Percentiles rank a stretch among this genome's conserved stretches.
phyloP scores from a whole-genome alignment of 73 alveolate species.

The Paramecium octaurelia region DNA sequence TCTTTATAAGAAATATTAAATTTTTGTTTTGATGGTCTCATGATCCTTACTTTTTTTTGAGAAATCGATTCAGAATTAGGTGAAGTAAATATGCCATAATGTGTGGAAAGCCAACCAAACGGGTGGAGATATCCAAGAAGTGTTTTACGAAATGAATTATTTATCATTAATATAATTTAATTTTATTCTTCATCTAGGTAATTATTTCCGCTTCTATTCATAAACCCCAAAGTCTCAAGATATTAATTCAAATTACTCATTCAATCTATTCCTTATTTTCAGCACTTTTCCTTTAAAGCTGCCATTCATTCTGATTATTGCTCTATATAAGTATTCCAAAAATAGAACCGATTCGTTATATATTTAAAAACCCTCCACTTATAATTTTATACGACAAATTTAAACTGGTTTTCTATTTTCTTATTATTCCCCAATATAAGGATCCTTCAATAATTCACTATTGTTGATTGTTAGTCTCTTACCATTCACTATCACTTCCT shows the following conservation, averaged over 20 bases:
- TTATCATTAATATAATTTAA: slow-evolving; percentile 6
- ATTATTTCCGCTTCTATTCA: not conserved
- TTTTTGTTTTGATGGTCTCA: not conserved
- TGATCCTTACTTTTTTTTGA: not conserved
- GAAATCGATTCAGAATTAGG: not conserved
- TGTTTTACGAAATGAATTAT: not conserved
- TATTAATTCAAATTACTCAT: not conserved
- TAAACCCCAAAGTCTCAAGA: not conserved
- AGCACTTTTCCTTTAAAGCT: not conserved
- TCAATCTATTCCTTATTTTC: not conserved
- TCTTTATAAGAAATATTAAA: not conserved
- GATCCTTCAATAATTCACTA: not conserved
- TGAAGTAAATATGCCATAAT: not conserved
- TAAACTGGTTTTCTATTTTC: not conserved
- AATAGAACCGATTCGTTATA: not conserved
- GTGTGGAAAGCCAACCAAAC: not conserved
- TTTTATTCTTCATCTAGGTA: not conserved
- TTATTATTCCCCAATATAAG: not conserved
- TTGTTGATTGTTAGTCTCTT: no score
- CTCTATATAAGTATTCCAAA: not conserved
- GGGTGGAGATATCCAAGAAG: not conserved
- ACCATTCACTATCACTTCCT: no score
- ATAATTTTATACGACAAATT: not conserved
- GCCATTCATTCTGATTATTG: not conserved
- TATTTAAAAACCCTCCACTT: not conserved